phyloP scores from a whole-genome alignment of 2,329 filamentous ascomycete species.

The Penicillium nordicum region DNA sequence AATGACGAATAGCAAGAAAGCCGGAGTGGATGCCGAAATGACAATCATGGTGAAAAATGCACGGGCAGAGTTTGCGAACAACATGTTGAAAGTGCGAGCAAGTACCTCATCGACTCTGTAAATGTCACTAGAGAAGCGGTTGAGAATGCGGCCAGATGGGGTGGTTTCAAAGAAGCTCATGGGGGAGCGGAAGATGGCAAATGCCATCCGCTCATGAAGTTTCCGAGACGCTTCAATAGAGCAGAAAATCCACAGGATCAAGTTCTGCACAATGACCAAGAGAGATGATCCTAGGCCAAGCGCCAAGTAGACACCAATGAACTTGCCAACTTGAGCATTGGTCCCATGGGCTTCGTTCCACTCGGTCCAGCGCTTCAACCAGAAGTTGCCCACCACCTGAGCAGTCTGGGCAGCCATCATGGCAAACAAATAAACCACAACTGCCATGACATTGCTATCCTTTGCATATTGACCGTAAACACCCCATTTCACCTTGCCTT shows the following conservation, averaged over 20 bases:
- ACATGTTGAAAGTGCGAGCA: slow-evolving; percentile 96
- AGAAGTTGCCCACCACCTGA: slow-evolving; percentile 79
- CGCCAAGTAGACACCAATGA: slow-evolving; percentile 91
- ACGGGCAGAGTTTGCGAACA: slow-evolving; percentile 71
- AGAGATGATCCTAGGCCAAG: slow-evolving; percentile 84
- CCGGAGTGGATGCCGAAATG: slow-evolving; percentile 76
- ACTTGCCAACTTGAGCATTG: slow-evolving; percentile 80
- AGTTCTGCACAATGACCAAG: slow-evolving; percentile 83
- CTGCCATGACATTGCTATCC: slow-evolving; percentile 83
- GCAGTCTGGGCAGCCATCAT: slow-evolving; percentile 77
- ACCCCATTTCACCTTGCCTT: slow-evolving; percentile 97
- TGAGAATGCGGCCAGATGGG: slow-evolving; percentile 90
- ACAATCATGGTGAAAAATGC: slow-evolving; percentile 81
- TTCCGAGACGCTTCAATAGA: slow-evolving; percentile 98
- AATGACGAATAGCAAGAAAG: slow-evolving; percentile 75
- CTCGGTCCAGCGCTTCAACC: slow-evolving; percentile 93
- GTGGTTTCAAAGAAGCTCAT: slow-evolving; percentile 99
- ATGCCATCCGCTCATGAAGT: slow-evolving; percentile 95
- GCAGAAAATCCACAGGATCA: slow-evolving; percentile 99
- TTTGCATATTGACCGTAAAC: slow-evolving; percentile 95
- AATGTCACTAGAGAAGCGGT: slow-evolving; percentile 79
- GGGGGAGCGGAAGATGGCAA: slow-evolving; percentile 91
- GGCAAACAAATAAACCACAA: slow-evolving; percentile 72
- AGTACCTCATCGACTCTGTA: slow-evolving; percentile 82
- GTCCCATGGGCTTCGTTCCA: slow-evolving; percentile 63